Evolutionary conservation across 441 rosid species (phyloP), one percentile per base, ranked within the genome.

Genomic region (Gossypium schwendimanii): DNA sequence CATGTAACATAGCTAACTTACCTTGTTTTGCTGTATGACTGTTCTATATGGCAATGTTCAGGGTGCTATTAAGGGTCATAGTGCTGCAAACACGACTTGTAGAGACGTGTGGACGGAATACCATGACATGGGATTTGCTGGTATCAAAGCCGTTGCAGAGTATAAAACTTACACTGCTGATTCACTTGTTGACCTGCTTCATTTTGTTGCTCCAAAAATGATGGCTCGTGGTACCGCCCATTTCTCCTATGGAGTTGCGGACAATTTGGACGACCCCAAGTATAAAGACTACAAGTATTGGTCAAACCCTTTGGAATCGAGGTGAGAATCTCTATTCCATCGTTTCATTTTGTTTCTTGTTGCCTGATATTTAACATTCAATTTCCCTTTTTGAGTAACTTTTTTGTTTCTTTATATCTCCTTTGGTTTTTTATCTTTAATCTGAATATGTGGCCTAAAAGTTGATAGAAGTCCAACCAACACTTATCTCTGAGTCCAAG

Each of bases 51-150:
- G 59, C 44, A 44, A 72, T 77, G 60, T 83, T 84, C 89, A 95
- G 99, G 97, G 71, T 84, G 98, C 99, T 55, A 85, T 87, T 21
- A 95, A 91, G 76, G 99, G 98, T 66, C 76, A 72, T 64, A 90
- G 81, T 78, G 76, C 84, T 64, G 94, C 88, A 70, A 96, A 93
- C 75, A 81, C 82, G 28, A 79, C 89, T 12, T 89, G 97, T 54
- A 82, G 85, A 69, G 99, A 93, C 72, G 89, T 89, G 73, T 91
- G 98, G 98, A 90, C 99, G 0, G 99, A 96, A 80, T 96, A 96
- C 80, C 93, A 91, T 84, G 99, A 95, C 54, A 95, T 95, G 95
- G 97, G 97, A 64, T 52, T 80, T 77, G 94, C 83, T 75, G 97
- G 99, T 70, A 84, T 93, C 74, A 85, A 82, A 80, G 96, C 98